Percentiles rank a stretch among this genome's conserved stretches.
These are phyloP conservation scores for Vanrija pseudolonga DNA, from an alignment of 1,284 basidiomycete genomes.

Conservation along the genomic window DNA sequence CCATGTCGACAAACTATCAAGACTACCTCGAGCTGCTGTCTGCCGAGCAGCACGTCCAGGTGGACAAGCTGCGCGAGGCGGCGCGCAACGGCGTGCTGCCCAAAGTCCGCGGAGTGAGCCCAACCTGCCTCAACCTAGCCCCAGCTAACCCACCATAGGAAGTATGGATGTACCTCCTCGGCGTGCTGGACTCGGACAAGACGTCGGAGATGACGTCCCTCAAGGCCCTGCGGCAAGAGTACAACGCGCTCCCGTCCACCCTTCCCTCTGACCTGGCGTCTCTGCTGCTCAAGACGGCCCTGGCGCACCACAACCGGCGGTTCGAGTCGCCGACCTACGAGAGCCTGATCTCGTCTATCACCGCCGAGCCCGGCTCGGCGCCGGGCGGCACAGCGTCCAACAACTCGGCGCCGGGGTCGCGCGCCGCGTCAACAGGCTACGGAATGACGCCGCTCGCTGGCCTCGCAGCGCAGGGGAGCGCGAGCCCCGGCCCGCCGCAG, in stretches of 20 bases:
- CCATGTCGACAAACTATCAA: constrained; percentile 40
- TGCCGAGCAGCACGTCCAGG: constrained; percentile 46
- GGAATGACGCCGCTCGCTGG: neutral
- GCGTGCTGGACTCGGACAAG: constrained; percentile 41
- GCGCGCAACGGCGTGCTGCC: constrained; percentile 45
- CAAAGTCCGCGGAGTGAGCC: constrained; percentile 40
- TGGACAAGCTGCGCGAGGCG: constrained; percentile 42
- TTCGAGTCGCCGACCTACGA: constrained; percentile 47
- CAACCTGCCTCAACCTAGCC: neutral
- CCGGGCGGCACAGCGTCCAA: neutral
- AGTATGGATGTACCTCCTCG: constrained; percentile 50
- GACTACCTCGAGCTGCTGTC: constrained; percentile 41
- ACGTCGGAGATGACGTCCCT: constrained; percentile 43
- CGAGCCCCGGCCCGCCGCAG: neutral
- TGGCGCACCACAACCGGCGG: constrained; percentile 42
- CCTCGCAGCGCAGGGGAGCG: neutral
- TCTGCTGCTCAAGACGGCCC: constrained; percentile 33
- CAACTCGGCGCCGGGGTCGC: neutral
- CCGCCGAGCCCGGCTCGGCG: constrained; percentile 24
- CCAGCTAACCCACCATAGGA: constrained; percentile 29
- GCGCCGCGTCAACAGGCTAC: neutral
- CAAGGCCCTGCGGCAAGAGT: constrained; percentile 30
- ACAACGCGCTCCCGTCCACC: constrained; percentile 27
- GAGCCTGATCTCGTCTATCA: constrained; percentile 40
- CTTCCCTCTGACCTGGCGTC: constrained; percentile 33